These are phyloP conservation scores for Metarhizium rileyi DNA, from an alignment of 2,329 filamentous ascomycete genomes.

Conservation along the genomic window DNA sequence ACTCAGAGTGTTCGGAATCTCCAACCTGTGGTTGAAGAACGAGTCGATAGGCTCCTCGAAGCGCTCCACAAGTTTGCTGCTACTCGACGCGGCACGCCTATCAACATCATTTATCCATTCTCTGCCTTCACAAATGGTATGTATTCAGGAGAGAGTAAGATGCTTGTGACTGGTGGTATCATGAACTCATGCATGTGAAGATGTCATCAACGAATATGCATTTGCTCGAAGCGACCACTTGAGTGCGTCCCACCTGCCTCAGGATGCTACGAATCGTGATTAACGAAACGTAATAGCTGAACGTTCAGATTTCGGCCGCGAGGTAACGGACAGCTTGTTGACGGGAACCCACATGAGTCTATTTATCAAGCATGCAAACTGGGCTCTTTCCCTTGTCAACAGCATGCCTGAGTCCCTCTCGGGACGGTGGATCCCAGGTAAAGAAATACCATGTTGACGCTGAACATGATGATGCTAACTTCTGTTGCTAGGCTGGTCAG, in stretches of 20 bases:
- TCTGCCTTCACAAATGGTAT: conserved; percentile 29
- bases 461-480: conserved; percentile 10
- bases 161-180: background rate
- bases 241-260: conserved; percentile 10
- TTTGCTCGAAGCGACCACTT: conserved; percentile 26
- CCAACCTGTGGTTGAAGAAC: conserved; percentile 26
- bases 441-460: too few relatives aligned
- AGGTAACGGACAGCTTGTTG: conserved; percentile 25
- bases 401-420: conserved; percentile 25
- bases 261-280: background rate
- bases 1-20: conserved; percentile 27
- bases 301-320: conserved; percentile 23
- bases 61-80: conserved; percentile 20
- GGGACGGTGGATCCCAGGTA: conserved; percentile 23
- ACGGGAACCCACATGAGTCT: conserved; percentile 28
- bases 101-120: conserved; percentile 28
- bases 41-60: conserved; percentile 22
- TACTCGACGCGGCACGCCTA: conserved; percentile 15
- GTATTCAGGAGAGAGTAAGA: background rate
- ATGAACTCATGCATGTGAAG: conserved; percentile 8
- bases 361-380: conserved; percentile 25
- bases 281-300: conserved; percentile 17
- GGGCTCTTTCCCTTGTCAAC: conserved; percentile 25
- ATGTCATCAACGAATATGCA: conserved; percentile 31
- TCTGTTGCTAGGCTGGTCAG: conserved; percentile 23